Base-by-base conservation (phyloP, 2,329 filamentous ascomycete species). In the Xylariaceae sp. region DNA sequence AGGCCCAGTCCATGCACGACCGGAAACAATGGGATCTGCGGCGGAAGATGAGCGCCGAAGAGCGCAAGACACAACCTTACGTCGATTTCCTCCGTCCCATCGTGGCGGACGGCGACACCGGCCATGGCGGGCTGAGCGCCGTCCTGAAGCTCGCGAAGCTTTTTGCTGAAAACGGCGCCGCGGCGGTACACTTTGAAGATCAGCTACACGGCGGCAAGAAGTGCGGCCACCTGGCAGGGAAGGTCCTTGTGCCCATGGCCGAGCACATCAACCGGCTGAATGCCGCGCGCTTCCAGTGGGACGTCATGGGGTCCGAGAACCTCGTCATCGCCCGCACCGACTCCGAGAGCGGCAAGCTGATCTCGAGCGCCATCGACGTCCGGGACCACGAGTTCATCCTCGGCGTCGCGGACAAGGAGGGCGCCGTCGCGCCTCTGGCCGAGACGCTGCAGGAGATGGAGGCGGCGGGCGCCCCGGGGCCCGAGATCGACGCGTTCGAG, bases 141-240 rank as follows among this genome's bases (percentile, higher is more conserved):
- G 91, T 98, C 3, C 75, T 97, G 51, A 98, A 98, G 72, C 78
- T 98, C 16, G 90, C 93, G 31, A 98, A 97, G 70, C 79, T 97
- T 7, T 98, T 98, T 56, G 93, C 93, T 15, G 93, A 98, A 68
- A 95, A 95, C 54, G 93, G 93, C 39, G 93, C 93, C 1, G 93
- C 93, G 0, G 93, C 86, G 8, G 93, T 98, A 2, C 93, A 98
- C 65, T 95, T 98, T 48, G 93, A 98, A 66, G 93, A 98, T 61
- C 93, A 98, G 68, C 78, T 97, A 35, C 93, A 97, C 61, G 93
- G 93, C 33, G 93, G 93, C 47, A 98, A 98, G 74, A 98, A 97
- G 69, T 98, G 93, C 61, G 93, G 93, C 13, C 93, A 98, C 67
- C 72, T 97, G 47, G 93, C 93, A 1, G 93, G 93, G 53, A 98